Percentiles rank a stretch among this genome's conserved stretches.
Evolutionary conservation across 495 filamentous ascomycete genomes (phyloP).

Genomic region (Penicillium lividum): DNA sequence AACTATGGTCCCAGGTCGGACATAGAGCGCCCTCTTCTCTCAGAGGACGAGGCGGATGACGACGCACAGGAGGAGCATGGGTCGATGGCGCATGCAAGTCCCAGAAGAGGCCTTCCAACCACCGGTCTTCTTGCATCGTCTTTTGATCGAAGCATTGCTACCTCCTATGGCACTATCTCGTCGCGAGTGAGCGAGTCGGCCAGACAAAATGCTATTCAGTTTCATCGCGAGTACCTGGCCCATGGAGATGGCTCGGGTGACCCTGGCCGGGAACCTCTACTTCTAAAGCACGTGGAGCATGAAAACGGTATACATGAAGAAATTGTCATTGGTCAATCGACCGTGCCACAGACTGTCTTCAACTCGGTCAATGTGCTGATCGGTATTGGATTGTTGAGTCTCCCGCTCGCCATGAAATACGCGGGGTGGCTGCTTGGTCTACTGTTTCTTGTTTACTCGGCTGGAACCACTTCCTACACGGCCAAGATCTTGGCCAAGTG

Average conservation of each 20-base stretch:
- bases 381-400: conserved; percentile 83
- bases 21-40: conserved; percentile 32
- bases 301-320: conserved; percentile 84
- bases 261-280: conserved; percentile 72
- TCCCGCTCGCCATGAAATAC: conserved; percentile 88
- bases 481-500: conserved; percentile 85
- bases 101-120: conserved; percentile 23
- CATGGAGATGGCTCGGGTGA: conserved; percentile 47
- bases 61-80: conserved; percentile 13
- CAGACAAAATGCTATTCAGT: conserved; percentile 67
- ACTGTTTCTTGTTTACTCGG: conserved; percentile 69
- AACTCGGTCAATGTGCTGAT: conserved; percentile 96
- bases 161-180: conserved; percentile 75
- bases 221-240: conserved; percentile 71
- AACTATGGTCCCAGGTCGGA: conserved; percentile 28
- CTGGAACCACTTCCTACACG: conserved; percentile 79
- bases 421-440: conserved; percentile 89
- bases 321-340: conserved; percentile 86
- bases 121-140: conserved; percentile 49
- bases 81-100: background rate
- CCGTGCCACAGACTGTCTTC: conserved; percentile 92
- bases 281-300: conserved; percentile 81
- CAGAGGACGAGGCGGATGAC: conserved; percentile 24
- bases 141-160: conserved; percentile 69
- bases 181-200: conserved; percentile 67